Percentiles rank a stretch among this genome's conserved stretches.
phyloP scores from a whole-genome alignment of 1,139 yeast species.

The Magnusiomyces tetraspermus region DNA sequence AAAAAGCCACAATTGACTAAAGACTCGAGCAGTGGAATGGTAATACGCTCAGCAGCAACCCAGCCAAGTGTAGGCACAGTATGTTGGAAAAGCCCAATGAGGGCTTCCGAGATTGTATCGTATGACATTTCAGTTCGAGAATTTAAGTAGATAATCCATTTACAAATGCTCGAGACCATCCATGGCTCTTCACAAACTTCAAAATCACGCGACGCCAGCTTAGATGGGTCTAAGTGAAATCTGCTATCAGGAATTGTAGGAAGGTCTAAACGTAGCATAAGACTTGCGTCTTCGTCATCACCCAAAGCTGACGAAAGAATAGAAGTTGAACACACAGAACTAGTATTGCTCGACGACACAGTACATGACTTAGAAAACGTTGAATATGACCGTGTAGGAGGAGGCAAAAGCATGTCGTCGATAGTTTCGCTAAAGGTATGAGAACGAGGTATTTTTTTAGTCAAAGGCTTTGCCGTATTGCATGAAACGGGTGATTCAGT shows the following conservation, averaged over 20 bases:
- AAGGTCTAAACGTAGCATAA: conserved; percentile 26
- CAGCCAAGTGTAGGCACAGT: conserved; percentile 44
- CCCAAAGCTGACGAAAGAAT: conserved; percentile 17
- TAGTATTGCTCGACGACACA: conserved; percentile 8
- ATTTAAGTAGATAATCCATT: conserved; percentile 25
- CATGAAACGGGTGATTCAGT: conserved; percentile 25
- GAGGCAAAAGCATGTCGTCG: conserved; percentile 9
- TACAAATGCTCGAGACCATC: conserved; percentile 37
- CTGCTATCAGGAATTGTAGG: conserved; percentile 29
- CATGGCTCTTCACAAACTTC: conserved; percentile 44
- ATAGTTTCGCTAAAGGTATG: conserved; percentile 9
- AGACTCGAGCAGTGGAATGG: conserved; percentile 44
- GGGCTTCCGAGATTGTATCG: conserved; percentile 29
- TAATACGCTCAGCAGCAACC: conserved; percentile 48
- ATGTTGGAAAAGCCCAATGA: conserved; percentile 44
- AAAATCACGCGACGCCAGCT: conserved; percentile 35
- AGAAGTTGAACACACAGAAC: conserved; percentile 12
- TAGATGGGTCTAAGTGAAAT: conserved; percentile 31
- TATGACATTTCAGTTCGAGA: conserved; percentile 37
- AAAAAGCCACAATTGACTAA: conserved; percentile 43
- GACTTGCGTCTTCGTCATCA: conserved; percentile 18
- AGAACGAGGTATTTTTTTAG: no score
- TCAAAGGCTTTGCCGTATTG: no score
- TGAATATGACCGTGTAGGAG: conserved; percentile 14
- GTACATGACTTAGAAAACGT: conserved; percentile 10